Percentiles rank a stretch among this genome's conserved stretches.
These are phyloP conservation scores for Filosporella fistucella DNA, from an alignment of 495 filamentous ascomycete genomes.

Conservation along the genomic window DNA sequence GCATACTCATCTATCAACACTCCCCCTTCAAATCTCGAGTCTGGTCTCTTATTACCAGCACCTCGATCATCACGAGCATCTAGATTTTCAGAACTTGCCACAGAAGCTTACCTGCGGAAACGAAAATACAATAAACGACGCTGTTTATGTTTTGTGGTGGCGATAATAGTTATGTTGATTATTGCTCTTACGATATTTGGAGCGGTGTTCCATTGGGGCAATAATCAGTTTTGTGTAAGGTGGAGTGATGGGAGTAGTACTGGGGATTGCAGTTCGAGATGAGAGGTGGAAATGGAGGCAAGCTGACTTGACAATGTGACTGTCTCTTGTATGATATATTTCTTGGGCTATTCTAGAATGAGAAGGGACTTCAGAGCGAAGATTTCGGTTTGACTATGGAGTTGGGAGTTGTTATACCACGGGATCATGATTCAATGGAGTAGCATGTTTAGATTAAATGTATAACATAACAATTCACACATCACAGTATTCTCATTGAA, in stretches of 20 bases:
- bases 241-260: slow-evolving; percentile 10
- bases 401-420: no score
- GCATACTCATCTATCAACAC: background rate
- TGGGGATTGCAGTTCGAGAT: background rate
- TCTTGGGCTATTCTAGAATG: no score
- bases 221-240: slow-evolving; percentile 7
- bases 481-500: no score
- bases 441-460: no score
- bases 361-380: no score
- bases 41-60: background rate
- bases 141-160: background rate
- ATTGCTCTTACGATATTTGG: slow-evolving; percentile 7
- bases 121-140: background rate
- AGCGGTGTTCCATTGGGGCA: slow-evolving; percentile 12
- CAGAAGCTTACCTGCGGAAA: background rate
- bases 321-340: no score
- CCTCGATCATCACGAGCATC: background rate
- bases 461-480: no score
- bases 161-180: background rate
- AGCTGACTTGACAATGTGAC: no score
- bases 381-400: no score
- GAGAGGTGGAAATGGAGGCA: background rate
- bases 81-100: no score
- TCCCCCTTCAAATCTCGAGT: background rate
- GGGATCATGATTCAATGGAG: no score